Base-by-base conservation (phyloP, 2,329 filamentous ascomycete genomes). In the Fusarium denticulatum region DNA sequence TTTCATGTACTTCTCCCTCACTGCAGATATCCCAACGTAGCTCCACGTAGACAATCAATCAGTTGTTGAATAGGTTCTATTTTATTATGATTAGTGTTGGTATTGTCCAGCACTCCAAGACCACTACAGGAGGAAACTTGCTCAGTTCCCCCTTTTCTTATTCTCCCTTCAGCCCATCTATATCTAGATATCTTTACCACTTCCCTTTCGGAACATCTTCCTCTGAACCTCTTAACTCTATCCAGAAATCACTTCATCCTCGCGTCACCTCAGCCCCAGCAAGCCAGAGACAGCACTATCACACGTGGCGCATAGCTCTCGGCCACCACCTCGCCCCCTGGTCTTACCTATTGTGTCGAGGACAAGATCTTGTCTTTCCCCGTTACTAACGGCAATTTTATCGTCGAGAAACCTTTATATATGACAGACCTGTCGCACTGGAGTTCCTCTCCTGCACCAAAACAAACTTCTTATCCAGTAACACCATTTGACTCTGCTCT, bases 281-380 rank as follows among this genome's bases (percentile, higher is more conserved):
- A 53, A 64, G 53, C 36, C 66, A 70, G 39, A 50, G 45, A 64
- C 66, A 64, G 68, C 56, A 52, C 57, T 59, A 40, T 50, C 53
- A 42, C 55, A 55, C 36, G 73, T 75, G 73, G 73, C 73, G 73
- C 61, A 75, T 59, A 76, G 50, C 73, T 76, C 64, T 76, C 64
- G 67, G 63, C 58, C 64, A 74, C 60, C 42, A 56, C 36, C 46
- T 47, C 37, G n/a, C 49, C 43, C 60, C 55, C 45, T 40, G 61
- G 37, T 46, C 60, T 74, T 74, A 42, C 70, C 71, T 64, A 69
- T 75, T 72, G 55, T 76, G 59, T 69, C 60, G 40, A 66, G 50
- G 39, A 64, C 58, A 60, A 64, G 34, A 58, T 70, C 73, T 58
- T 63, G 67, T 59, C 59, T 66, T 63, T 52, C 61, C 50, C 50